Conservation (phyloP, 2,329 filamentous ascomycete species). For the Aureobasidium sp. region DNA sequence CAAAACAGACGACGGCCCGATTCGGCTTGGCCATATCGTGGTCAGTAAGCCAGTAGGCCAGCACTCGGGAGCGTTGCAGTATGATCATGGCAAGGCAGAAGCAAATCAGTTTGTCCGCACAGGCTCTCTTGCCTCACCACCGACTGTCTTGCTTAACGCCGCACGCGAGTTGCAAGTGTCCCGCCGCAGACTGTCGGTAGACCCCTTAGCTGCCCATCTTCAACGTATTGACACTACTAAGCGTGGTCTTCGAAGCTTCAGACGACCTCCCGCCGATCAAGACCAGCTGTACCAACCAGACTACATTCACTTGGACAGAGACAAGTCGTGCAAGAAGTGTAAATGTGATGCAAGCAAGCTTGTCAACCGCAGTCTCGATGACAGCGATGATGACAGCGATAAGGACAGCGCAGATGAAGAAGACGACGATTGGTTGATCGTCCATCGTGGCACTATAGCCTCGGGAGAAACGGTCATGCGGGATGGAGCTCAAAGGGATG, state of each 20-base stretch:
- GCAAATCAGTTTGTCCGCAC: conserved; percentile 3
- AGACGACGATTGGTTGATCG: not conserved
- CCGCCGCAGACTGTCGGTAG: not conserved
- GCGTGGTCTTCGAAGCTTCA: not conserved
- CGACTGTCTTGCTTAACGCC: conserved; percentile 5
- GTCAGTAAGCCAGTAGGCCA: conserved; percentile 10
- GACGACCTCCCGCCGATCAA: not conserved
- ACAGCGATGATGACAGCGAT: not conserved
- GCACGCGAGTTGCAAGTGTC: not conserved
- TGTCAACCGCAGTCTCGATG: not conserved
- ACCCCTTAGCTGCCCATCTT: not conserved
- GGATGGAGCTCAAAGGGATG: conserved; percentile 21
- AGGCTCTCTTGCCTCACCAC: not conserved
- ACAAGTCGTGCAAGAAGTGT: not conserved
- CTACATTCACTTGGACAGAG: not conserved
- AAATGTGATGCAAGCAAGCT: not conserved
- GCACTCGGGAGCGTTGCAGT: conserved; percentile 15
- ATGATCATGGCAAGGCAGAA: conserved; percentile 16
- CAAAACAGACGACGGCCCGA: not conserved
- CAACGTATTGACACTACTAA: not conserved
- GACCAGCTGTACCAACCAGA: not conserved
- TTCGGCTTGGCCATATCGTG: conserved; percentile 16
- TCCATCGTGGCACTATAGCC: conserved; percentile 24
- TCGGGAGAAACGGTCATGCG: conserved; percentile 27
- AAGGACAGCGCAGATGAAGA: not conserved